Evolutionary conservation across 768 basidiomycete genomes (phyloP), one percentile per base, ranked within the genome.

Genomic region (Lentinula boryana): DNA sequence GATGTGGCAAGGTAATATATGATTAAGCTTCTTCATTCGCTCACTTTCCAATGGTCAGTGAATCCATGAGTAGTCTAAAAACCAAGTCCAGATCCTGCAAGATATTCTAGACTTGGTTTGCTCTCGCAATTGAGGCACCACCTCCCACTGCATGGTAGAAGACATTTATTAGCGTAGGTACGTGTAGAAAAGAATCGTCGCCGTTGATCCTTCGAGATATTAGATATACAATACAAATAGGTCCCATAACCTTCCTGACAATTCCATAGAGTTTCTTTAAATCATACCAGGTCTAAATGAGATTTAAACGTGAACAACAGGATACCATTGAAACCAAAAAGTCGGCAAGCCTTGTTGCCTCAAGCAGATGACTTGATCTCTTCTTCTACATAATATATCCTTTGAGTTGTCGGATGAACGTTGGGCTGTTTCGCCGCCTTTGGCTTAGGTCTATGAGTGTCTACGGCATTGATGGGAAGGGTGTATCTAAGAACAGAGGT

Each of bases 381-480:
- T 1, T 65, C 66, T 53, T 69, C 68, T 15, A 74, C 65, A 68
- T 72, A 83, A 63, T 83, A 84, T 63, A 81, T 68, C 62, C 83
- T 68, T n/a, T 73, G 75, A 5, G 70, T 73, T 12, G 74, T 69
- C 4, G 71, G 61, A 41, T 75, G 70, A 16, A 74, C 71, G 0
- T 65, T 63, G 5, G 72, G 73, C n/a, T 74, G 65, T 43, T 60
- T 41, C 23, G 71, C 63, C n/a, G 70, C 70, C 62, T 78, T 80
- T 35, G 83, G 83, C 64, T 84, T 84, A 21, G 82, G 80, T 48
- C 95, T 85, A 71, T 96, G 94, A 1, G 95, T 98, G 72, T 98
- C 92, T 31, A 98, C 96, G 1, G 96, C 96, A 27, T 80, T 80
- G 67, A 98, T 98, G 9, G 95, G 94, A 3, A 98, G 76, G 1